Base-by-base conservation (phyloP, 768 basidiomycete species). In the Calocybe gangraenosa region DNA sequence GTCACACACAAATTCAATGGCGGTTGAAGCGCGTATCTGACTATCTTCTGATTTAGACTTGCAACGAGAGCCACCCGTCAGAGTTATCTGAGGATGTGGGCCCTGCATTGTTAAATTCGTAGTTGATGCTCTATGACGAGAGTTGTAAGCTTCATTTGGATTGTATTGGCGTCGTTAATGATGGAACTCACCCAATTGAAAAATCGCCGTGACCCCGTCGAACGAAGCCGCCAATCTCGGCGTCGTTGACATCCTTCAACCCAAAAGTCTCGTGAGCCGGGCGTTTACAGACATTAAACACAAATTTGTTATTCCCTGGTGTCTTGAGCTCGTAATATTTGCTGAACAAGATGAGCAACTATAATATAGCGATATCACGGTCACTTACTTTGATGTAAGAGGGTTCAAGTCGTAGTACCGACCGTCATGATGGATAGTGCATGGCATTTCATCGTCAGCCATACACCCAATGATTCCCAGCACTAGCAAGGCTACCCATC, bases 1-100 rank as follows among this genome's bases (percentile, higher is more conserved):
- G 49, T 90, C 88, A 60, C 92, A 94, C 20, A 86, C 69, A 57
- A 93, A 93, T 49, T 84, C 74, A 28, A 92, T 75, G 17, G 79
- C 73, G 2, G 88, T 77, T 4, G 84, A 85, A 7, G 78, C 85
- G 17, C 65, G 70, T 31, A 75, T 53, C 13, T n/a, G 55, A 32
- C 50, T 51, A 41, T 64, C 58, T 14, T 68, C 68, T 13, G 68
- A 53, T 49, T 64, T 66, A n/a, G 67, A 61, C 22, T 70, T 68
- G 63, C 90, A 92, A 1, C 64, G 63, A 0, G 87, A 86, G 10
- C 91, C 90, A 28, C 75, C 65, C 7, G 76, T 67, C 51, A 87
- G 67, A 28, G 74, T 65, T 35, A 90, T 61, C 46, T 82, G 56
- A 17, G 86, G 74, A 40, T 76, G 60, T 22, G 76, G 68, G 43